Percentiles rank a stretch among this genome's conserved stretches.
Conservation (phyloP, 1,139 yeast genomes). For the Ogataea hybrid region DNA sequence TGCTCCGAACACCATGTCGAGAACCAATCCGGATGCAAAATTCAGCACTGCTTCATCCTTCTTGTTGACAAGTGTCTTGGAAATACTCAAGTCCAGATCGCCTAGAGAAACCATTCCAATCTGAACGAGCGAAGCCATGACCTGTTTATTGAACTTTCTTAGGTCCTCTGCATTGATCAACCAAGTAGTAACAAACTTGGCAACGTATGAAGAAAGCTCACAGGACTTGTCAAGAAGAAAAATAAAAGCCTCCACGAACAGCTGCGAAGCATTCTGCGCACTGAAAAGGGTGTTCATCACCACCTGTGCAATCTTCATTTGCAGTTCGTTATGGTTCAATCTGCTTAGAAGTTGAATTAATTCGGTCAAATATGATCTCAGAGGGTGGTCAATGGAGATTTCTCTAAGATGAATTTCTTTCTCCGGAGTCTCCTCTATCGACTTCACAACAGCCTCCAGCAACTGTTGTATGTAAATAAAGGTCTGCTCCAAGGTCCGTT, state of each 20-base stretch:
- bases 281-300: constrained; percentile 83
- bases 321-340: constrained; percentile 57
- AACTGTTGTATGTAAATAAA: constrained; percentile 32
- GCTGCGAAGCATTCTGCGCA: constrained; percentile 57
- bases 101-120: constrained; percentile 74
- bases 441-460: constrained; percentile 42
- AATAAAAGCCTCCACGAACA: constrained; percentile 76
- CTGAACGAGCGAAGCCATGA: constrained; percentile 64
- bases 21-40: constrained; percentile 70
- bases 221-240: constrained; percentile 79
- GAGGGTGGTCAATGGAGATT: constrained; percentile 62
- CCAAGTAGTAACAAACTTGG: constrained; percentile 94
- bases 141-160: constrained; percentile 79
- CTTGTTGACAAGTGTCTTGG: constrained; percentile 55
- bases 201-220: constrained; percentile 80
- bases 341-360: constrained; percentile 65
- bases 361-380: constrained; percentile 62
- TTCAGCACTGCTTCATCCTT: constrained; percentile 56
- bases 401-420: constrained; percentile 50
- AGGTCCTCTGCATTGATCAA: constrained; percentile 85
- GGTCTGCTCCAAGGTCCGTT: constrained; percentile 33
- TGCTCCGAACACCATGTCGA: constrained; percentile 64
- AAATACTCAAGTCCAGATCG: constrained; percentile 74
- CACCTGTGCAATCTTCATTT: constrained; percentile 80
- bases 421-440: constrained; percentile 25